These are phyloP conservation scores for Phytophthora constricta DNA, from an alignment of 352 stramenopile species.

Conservation along the genomic window DNA sequence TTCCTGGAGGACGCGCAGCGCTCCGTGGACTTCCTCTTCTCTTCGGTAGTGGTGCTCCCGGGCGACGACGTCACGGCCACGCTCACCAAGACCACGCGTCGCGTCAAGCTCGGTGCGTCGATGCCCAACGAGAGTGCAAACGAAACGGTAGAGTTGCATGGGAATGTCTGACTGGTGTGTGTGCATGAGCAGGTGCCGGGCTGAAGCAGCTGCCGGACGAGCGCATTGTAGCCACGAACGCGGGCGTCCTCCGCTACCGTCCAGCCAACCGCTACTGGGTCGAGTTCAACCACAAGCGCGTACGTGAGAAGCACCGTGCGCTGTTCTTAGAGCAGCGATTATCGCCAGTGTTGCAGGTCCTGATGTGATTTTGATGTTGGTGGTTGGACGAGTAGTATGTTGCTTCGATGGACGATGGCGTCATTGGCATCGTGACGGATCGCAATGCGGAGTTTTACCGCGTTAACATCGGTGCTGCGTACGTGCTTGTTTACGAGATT, in stretches of 20 bases:
- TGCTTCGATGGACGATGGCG: constrained; percentile 84
- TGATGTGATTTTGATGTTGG: constrained; percentile 3
- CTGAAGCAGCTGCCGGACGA: constrained; percentile 63
- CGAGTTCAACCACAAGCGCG: constrained; percentile 87
- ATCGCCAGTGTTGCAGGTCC: too few species aligned
- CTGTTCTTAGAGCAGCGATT: too few species aligned
- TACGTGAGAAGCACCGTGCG: constrained; percentile 39
- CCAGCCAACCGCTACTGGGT: constrained; percentile 91
- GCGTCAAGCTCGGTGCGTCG: constrained; percentile 71
- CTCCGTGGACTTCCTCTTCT: constrained; percentile 83
- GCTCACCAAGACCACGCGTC: constrained; percentile 75
- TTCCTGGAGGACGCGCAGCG: constrained; percentile 83
- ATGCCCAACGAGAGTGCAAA: background rate
- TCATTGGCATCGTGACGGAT: constrained; percentile 96
- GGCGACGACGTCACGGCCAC: constrained; percentile 82
- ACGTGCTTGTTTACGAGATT: too few species aligned
- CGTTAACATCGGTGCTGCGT: constrained; percentile 94
- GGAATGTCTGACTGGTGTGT: constrained; percentile 8
- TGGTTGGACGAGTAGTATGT: constrained; percentile 59
- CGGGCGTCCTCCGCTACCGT: constrained; percentile 85
- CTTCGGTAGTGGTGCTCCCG: constrained; percentile 67
- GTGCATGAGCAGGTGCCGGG: constrained; percentile 50
- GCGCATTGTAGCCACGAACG: constrained; percentile 79
- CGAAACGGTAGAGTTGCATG: background rate
- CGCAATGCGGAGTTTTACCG: constrained; percentile 94